Conservation (phyloP, 306 rosid genomes). For the Dryas octopetala region DNA sequence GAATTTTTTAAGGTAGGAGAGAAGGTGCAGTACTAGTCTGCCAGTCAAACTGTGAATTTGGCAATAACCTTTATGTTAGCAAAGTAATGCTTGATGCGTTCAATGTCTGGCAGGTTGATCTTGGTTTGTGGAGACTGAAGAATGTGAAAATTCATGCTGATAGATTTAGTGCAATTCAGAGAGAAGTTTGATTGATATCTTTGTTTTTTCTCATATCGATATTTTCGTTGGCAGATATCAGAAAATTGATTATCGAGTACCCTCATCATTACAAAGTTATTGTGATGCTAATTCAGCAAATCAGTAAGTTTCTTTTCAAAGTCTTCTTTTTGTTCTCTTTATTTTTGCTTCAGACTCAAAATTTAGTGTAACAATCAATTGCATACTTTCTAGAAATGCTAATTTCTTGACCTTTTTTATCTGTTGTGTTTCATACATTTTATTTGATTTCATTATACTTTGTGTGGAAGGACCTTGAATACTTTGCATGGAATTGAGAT, state of each 20-base stretch:
- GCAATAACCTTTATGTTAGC: too few relatives aligned
- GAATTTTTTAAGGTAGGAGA: background rate
- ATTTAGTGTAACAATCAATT: background rate
- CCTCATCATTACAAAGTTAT: slow-evolving; percentile 64
- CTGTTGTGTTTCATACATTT: background rate
- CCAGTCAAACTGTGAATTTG: too few relatives aligned
- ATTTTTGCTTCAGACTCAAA: slow-evolving; percentile 14
- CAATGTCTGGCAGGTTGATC: too few relatives aligned
- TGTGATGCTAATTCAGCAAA: slow-evolving; percentile 55
- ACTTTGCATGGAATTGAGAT: background rate
- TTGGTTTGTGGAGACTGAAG: too few relatives aligned
- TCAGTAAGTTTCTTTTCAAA: slow-evolving; percentile 50
- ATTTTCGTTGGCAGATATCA: slow-evolving; percentile 62
- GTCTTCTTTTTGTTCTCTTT: background rate
- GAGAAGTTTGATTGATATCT: background rate
- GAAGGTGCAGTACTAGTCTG: too few relatives aligned
- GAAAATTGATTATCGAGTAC: slow-evolving; percentile 84
- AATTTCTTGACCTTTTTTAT: background rate
- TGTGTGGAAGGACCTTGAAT: slow-evolving; percentile 3
- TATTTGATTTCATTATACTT: background rate
- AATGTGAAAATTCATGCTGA: too few relatives aligned
- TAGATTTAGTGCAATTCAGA: too few relatives aligned
- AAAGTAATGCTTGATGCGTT: too few relatives aligned
- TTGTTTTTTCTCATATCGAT: slow-evolving; percentile 12
- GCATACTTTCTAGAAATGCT: background rate